Evolutionary conservation across 441 rosid species (phyloP), one percentile per base, ranked within the genome.

Genomic region (Pelargonium exstipulatum): DNA sequence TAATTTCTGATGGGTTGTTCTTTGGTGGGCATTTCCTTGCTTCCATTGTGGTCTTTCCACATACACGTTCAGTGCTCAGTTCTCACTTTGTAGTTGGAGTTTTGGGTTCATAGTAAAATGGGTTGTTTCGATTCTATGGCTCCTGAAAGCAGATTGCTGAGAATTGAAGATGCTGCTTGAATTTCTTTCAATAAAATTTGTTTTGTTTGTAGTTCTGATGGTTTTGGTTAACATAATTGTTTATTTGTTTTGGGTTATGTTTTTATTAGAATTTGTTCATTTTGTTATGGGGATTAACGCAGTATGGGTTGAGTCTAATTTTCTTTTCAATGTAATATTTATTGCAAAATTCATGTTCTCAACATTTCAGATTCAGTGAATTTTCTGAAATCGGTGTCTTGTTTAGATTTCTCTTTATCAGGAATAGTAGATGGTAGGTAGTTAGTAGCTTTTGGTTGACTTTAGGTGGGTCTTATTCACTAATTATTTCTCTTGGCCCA

Each of bases 391-490:
- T 16, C 67, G 13, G 16, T 32, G 14, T 16, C 35, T 14, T 35
- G 22, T 8, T 64, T 40, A 42, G 14, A 37, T 10, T 24, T 32
- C 66, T 62, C 45, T 26, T 62, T 63, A 10, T 9, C 2, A 2
- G 53, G 43, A n/a, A 63, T 63, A 14, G 12, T 62, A 7, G 16
- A 62, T 4, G 66, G 66, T 29, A 62, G 66, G 66, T 62, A 40
- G 29, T 62, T 13, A 2, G 45, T 29, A 37, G 45, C 66, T 62
- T 62, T 62, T 62, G 22, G 18, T 29, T 62, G 42, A 5, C 45
- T 29, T 32, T n/a, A 29, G 26, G 32, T 29, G 66, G 9, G 66
- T 5, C n/a, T 29, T 62, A 9, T 62, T 62, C 43, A 12, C 7
- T 29, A 12, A 2, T 17, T 60, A 7, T 60, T 24, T 22, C n/a